Evolutionary conservation across 2,329 filamentous ascomycete genomes (phyloP).

Genomic region (Aureobasidium zeae): DNA sequence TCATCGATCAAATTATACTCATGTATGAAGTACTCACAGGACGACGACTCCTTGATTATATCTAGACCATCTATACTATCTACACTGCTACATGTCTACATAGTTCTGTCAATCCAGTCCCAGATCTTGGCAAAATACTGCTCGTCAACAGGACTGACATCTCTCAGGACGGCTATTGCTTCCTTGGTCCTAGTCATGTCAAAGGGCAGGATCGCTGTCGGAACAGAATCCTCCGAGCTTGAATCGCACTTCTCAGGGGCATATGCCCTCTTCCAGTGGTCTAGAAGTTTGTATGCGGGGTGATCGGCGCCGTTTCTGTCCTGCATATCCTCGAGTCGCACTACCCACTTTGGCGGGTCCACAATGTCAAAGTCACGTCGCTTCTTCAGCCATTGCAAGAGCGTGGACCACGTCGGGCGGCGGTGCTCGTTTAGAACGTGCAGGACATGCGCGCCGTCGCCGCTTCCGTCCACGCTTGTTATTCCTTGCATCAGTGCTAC

Average conservation of each 20-base stretch:
- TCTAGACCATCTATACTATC: not conserved
- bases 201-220: slow-evolving; percentile 24
- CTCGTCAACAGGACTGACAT: slow-evolving; percentile 35
- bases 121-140: slow-evolving; percentile 37
- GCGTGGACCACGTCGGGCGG: slow-evolving; percentile 36
- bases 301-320: slow-evolving; percentile 26
- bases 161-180: slow-evolving; percentile 29
- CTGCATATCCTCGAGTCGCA: slow-evolving; percentile 25
- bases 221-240: slow-evolving; percentile 5
- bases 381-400: slow-evolving; percentile 39
- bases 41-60: not conserved
- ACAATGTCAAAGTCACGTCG: slow-evolving; percentile 35
- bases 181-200: slow-evolving; percentile 28
- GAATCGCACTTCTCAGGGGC: slow-evolving; percentile 16
- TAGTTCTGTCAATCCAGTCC: slow-evolving; percentile 30
- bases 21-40: not conserved
- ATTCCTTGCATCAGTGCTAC: slow-evolving; percentile 33
- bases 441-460: slow-evolving; percentile 29
- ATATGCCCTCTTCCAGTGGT: slow-evolving; percentile 42
- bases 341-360: slow-evolving; percentile 34
- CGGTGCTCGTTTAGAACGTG: slow-evolving; percentile 43
- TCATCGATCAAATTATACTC: not conserved
- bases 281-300: slow-evolving; percentile 40
- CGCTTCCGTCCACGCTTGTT: slow-evolving; percentile 20
- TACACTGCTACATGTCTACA: too few species aligned